Conservation (phyloP, 139 green algal species). For the Coccomyxa sp. region DNA sequence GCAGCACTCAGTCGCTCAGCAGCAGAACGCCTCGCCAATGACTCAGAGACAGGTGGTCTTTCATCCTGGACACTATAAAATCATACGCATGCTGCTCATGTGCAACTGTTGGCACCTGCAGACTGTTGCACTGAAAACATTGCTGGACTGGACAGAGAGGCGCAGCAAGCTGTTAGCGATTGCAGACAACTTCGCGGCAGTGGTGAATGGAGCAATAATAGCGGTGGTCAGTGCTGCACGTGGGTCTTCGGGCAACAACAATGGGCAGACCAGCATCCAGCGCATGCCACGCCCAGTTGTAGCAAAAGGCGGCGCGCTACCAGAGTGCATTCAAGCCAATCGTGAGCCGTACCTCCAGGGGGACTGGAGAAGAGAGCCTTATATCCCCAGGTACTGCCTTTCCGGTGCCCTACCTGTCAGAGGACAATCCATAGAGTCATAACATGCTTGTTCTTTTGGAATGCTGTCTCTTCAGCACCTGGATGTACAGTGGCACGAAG, state of each 20-base stretch:
- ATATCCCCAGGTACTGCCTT: constrained; percentile 13
- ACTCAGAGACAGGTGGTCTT: too few species aligned
- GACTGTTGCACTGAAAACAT: too few species aligned
- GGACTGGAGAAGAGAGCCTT: constrained; percentile 54
- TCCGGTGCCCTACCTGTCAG: too few species aligned
- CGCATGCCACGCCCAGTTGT: too few species aligned
- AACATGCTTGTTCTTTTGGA: neutral
- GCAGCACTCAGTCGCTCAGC: too few species aligned
- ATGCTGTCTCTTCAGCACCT: neutral
- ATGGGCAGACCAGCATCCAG: too few species aligned
- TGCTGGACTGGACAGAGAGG: neutral
- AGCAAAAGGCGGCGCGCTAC: constrained; percentile 7
- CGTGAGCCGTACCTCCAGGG: constrained; percentile 54
- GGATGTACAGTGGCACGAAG: neutral
- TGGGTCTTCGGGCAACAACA: neutral
- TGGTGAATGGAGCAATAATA: constrained; percentile 1
- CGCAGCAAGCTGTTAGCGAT: neutral
- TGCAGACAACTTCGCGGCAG: neutral
- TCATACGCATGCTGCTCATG: neutral
- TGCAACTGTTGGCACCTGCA: too few species aligned
- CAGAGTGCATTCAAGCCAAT: constrained; percentile 38
- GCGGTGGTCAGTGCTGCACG: neutral
- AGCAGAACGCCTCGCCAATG: too few species aligned
- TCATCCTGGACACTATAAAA: neutral
- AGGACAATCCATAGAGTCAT: neutral